Base-by-base conservation (phyloP, 495 filamentous ascomycete genomes). In the Penicillium cataractarum region DNA sequence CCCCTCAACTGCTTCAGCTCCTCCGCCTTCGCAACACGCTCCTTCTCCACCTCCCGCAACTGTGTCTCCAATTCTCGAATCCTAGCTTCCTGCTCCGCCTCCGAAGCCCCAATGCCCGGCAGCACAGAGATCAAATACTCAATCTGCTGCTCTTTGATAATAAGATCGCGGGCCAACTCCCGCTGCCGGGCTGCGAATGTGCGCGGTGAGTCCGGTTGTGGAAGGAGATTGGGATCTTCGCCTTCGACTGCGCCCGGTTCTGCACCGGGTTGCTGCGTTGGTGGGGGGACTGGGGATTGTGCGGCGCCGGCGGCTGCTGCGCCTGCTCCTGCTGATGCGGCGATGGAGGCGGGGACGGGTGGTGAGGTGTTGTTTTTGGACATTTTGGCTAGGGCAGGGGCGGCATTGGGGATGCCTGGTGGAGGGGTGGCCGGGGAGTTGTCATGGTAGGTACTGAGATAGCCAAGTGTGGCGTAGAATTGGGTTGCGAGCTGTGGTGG, bases 61-160 rank as follows among this genome's bases (percentile, higher is more conserved):
- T 94, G 88, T 65, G 81, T 80, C 70, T 97, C 92, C 67, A 97
- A 72, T 65, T 87, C 89, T 64, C 80, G 79, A 61, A 99, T 92
- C 65, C 84, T 82, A 57, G 80, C 76, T 69, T 90, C 83, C 78
- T 99, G 95, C 72, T 93, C 90, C 61, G 84, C 83, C 80, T 96
- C 89, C 61, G 90, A 94, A 46, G 88, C 89, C 19, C 91, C 91
- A 50, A 97, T 85, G 0, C 95, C 95, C 0, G 95, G 95, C n/a
- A 99, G 77, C 17, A 83, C 83, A 3, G 85, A 87, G 63, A 97
- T 92, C 58, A 99, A 75, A 26, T 86, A 81, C 78, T 99, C 95
- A 66, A 98, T 95, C 83, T 97, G 93, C 80, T 97, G 92, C 65
- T 94, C 91, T 75, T 97, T 93, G 58, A 91, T 76, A 55, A 99